Percentiles rank a stretch among this genome's conserved stretches.
These are phyloP conservation scores for Aureobasidium mangrovei DNA, from an alignment of 2,329 filamentous ascomycete genomes.

Conservation along the genomic window DNA sequence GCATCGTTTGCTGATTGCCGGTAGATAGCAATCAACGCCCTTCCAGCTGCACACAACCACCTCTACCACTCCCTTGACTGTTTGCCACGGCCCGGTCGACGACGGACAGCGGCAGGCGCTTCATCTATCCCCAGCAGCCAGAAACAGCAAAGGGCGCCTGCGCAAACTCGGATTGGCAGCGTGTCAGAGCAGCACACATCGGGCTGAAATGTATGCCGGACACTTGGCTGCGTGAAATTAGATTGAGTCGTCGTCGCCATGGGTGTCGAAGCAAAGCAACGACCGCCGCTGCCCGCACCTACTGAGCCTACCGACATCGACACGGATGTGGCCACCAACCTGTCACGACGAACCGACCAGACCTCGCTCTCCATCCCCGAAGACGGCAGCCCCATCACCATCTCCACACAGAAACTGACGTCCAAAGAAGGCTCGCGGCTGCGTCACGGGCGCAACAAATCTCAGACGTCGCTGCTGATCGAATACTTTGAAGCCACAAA, in stretches of 20 bases:
- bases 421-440: conserved; percentile 40
- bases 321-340: conserved; percentile 54
- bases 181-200: conserved; percentile 1
- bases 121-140: neutral
- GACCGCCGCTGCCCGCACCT: conserved; percentile 63
- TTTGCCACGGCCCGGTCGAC: neutral
- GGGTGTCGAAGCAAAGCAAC: conserved; percentile 18
- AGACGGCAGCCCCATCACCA: conserved; percentile 85
- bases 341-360: conserved; percentile 59
- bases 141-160: neutral
- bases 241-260: conserved; percentile 3
- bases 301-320: conserved; percentile 52
- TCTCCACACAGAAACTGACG: conserved; percentile 62
- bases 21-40: conserved; percentile 1
- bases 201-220: conserved; percentile 6
- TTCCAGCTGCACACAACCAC: neutral
- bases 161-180: conserved; percentile 2
- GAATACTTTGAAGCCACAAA: conserved; percentile 89
- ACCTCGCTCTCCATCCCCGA: conserved; percentile 74
- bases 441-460: conserved; percentile 48
- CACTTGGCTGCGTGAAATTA: neutral
- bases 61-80: conserved; percentile 1
- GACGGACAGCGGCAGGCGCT: neutral
- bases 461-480: conserved; percentile 84
- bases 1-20: conserved; percentile 8